phyloP scores from a whole-genome alignment of 208 protist species.

The Trypanosoma mega region DNA sequence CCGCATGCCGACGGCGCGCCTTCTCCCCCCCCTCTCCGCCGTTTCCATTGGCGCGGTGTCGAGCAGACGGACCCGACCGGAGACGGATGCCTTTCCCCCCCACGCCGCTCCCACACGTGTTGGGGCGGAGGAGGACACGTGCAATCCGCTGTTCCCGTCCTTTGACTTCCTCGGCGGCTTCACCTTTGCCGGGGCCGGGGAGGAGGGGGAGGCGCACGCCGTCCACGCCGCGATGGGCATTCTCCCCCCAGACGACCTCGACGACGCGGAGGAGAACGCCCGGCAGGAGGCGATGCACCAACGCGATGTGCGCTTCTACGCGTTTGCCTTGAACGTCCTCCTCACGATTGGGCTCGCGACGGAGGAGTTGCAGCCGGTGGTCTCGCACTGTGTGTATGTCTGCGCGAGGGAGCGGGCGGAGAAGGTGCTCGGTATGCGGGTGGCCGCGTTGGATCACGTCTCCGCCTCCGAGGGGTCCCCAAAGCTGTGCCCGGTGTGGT shows the following conservation, averaged over 20 bases:
- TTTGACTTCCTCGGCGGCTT: conserved; percentile 17
- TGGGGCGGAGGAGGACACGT: conserved; percentile 13
- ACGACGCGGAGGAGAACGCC: background rate
- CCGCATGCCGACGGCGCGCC: background rate
- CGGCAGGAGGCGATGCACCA: conserved; percentile 22
- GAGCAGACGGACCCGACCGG: too few species aligned
- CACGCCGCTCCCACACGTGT: too few species aligned
- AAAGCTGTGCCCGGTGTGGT: too few species aligned
- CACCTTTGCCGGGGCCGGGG: background rate
- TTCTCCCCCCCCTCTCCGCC: too few species aligned
- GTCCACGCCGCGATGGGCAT: conserved; percentile 29
- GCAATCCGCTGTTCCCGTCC: conserved; percentile 15
- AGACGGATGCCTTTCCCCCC: too few species aligned
- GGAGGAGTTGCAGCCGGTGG: conserved; percentile 41
- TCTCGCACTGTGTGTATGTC: conserved; percentile 42
- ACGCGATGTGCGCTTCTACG: conserved; percentile 41
- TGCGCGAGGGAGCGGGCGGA: conserved; percentile 26
- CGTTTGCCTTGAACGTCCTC: conserved; percentile 53
- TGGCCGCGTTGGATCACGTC: conserved; percentile 30
- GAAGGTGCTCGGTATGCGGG: conserved; percentile 35
- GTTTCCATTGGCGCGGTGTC: too few species aligned
- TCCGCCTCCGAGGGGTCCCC: too few species aligned
- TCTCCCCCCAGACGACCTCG: conserved; percentile 30
- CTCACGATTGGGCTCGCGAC: conserved; percentile 50
- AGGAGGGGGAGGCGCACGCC: conserved; percentile 3